Percentiles rank a stretch among this genome's conserved stretches.
phyloP scores from a whole-genome alignment of 352 stramenopile species.

The Paralagenidium karlingii region DNA sequence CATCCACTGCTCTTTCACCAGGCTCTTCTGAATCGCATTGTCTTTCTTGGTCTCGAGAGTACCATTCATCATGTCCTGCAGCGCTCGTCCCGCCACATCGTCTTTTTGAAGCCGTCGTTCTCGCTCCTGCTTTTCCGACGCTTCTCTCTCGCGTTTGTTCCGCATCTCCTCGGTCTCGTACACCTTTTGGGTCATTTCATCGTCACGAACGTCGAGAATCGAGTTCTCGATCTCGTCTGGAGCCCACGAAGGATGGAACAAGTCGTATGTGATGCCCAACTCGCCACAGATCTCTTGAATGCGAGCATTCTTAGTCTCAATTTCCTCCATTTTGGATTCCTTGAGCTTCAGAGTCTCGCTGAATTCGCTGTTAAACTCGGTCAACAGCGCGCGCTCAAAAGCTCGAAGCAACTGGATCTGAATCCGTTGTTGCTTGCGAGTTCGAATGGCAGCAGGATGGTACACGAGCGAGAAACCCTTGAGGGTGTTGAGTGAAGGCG shows the following conservation, averaged over 20 bases:
- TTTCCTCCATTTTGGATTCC: slow-evolving; percentile 68
- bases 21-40: slow-evolving; percentile 25
- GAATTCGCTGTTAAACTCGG: slow-evolving; percentile 82
- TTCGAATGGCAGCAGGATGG: slow-evolving; percentile 72
- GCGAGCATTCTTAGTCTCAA: slow-evolving; percentile 80
- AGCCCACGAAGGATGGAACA: slow-evolving; percentile 37
- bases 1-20: slow-evolving; percentile 84
- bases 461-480: slow-evolving; percentile 72
- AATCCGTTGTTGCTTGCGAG: slow-evolving; percentile 62
- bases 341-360: slow-evolving; percentile 61
- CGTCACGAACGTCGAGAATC: slow-evolving; percentile 43
- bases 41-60: slow-evolving; percentile 87
- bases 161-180: slow-evolving; percentile 71
- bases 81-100: slow-evolving; percentile 60
- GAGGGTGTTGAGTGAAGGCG: slow-evolving; percentile 16
- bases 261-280: slow-evolving; percentile 20
- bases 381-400: slow-evolving; percentile 52
- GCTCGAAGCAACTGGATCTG: slow-evolving; percentile 78
- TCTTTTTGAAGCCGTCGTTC: slow-evolving; percentile 60
- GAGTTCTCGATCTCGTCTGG: slow-evolving; percentile 48
- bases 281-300: slow-evolving; percentile 81
- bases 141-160: slow-evolving; percentile 28
- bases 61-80: slow-evolving; percentile 91
- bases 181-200: slow-evolving; percentile 77
- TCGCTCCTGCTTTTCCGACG: slow-evolving; percentile 14